Base-by-base conservation (phyloP, 768 basidiomycete species). In the Amanita muscaria region DNA sequence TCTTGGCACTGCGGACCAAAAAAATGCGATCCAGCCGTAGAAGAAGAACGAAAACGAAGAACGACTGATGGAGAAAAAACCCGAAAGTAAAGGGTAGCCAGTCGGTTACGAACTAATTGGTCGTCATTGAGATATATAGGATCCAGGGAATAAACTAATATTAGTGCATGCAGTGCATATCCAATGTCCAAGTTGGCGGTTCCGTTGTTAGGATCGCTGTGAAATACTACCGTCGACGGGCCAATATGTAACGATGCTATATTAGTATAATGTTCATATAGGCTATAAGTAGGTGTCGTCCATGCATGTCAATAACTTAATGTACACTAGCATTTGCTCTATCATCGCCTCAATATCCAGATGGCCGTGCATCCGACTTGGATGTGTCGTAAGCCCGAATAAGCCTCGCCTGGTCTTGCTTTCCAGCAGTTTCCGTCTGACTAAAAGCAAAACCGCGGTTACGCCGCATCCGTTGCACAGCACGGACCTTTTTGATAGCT, bases 401-500 rank as follows among this genome's bases (percentile, higher is more conserved):
- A 49, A 91, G 66, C 55, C 79, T 73, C 39, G 86, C 75, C 61
- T 97, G 93, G 63, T 94, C 92, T 64, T 93, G 84, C 51, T 79
- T 79, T 23, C 79, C 77, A 21, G 74, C 71, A 52, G 84, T 86
- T 64, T 97, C 93, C 2, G 92, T 96, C 64, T 97, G 93, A 61
- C 87, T 91, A 70, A 99, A 99, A 3, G 96, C 96, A 60, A 98
- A 99, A 3, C 96, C 96, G 38, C 96, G 81, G 50, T 90, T 96
- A 46, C 89, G 76, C 11, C 96, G 83, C 87, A 98, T 90, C 25
- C 96, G 80, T 59, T 99, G 96, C 2, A 92, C 88, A 0, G 96
- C 96, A n/a, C 96, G 80, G 10, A 99, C 96, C 62, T 99, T 99
- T 65, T 97, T 98, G 74, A 99, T 99, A 12, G 96, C 96, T 61